Base-by-base conservation (phyloP, 2,329 filamentous ascomycete genomes). In the Xylariales sp. region DNA sequence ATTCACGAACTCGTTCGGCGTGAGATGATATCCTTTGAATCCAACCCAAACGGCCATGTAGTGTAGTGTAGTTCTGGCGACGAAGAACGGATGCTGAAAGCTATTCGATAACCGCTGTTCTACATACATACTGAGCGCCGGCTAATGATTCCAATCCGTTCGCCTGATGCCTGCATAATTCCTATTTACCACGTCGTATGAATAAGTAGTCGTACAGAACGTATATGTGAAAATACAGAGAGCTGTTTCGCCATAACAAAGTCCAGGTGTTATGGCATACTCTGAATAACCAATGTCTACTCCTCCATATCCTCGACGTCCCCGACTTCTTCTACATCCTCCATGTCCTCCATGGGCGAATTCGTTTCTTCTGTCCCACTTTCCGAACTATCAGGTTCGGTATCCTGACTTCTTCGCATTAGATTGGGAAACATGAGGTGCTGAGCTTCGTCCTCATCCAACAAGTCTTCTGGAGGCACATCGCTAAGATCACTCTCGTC, bases 401-500 rank as follows among this genome's bases (percentile, higher is more conserved):
- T 65, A 3, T 66, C 55, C n/a, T 65, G 49, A n/a, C 68, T 61
- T 57, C 78, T 78, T 65, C 80, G 65, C 3, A 72, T 75, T 9
- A 87, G 73, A 65, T 85, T 85, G 0, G 85, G 85, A 61, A 88
- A 87, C 78, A 88, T 78, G 34, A 89, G 74, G 12, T 82, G 82
- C 1, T 83, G 81, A 1, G 86, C 85, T 36, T 85, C 83, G 48
- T 89, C 85, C 52, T 88, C 85, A 59, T 89, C 86, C 28, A 78
- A 39, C 9, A 78, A 69, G 64, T 76, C 76, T 43, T 78, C 76
- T 7, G 71, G 85, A 80, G 32, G 88, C 83, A 89, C 85, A 68
- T 92, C 90, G 60, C 89, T 91, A 0, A 92, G 81, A 69, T 91
- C 90, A 74, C 89, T 91, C 77, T 92, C 90, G 62, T 91, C 89